These are phyloP conservation scores for Sporothrix pseudoabietina DNA, from an alignment of 2,329 filamentous ascomycete species.

Conservation along the genomic window DNA sequence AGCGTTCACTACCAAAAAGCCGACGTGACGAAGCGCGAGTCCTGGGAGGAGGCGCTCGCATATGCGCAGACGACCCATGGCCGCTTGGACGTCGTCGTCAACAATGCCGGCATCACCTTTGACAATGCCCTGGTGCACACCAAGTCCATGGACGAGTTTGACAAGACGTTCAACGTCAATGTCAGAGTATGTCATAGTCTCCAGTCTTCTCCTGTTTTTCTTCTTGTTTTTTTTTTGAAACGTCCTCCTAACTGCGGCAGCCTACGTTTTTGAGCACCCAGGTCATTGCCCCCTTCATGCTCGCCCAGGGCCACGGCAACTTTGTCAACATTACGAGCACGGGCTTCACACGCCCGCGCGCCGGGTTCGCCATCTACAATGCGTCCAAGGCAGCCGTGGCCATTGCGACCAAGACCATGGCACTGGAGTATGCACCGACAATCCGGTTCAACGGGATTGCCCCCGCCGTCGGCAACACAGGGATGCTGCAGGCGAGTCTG, in stretches of 20 bases:
- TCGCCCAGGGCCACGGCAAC: neutral
- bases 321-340: slow-evolving; percentile 23
- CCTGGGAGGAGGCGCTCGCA: neutral
- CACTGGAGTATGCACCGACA: slow-evolving; percentile 13
- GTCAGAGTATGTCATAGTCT: neutral
- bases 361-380: slow-evolving; percentile 11
- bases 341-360: slow-evolving; percentile 4
- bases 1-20: neutral
- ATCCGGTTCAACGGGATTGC: slow-evolving; percentile 22
- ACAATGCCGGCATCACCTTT: slow-evolving; percentile 18
- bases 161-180: slow-evolving; percentile 19
- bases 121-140: neutral
- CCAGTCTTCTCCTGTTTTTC: neutral
- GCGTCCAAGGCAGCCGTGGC: slow-evolving; percentile 14
- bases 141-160: slow-evolving; percentile 9
- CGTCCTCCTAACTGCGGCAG: neutral
- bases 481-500: slow-evolving; percentile 8
- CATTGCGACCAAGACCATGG: slow-evolving; percentile 19
- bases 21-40: neutral
- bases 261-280: slow-evolving; percentile 13
- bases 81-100: slow-evolving; percentile 7
- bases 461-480: slow-evolving; percentile 12
- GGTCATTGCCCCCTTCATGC: slow-evolving; percentile 1
- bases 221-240: neutral
- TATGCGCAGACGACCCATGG: neutral